Percentiles rank a stretch among this genome's conserved stretches.
phyloP scores from a whole-genome alignment of 257 asterid genomes.

The Capsicum chinense region DNA sequence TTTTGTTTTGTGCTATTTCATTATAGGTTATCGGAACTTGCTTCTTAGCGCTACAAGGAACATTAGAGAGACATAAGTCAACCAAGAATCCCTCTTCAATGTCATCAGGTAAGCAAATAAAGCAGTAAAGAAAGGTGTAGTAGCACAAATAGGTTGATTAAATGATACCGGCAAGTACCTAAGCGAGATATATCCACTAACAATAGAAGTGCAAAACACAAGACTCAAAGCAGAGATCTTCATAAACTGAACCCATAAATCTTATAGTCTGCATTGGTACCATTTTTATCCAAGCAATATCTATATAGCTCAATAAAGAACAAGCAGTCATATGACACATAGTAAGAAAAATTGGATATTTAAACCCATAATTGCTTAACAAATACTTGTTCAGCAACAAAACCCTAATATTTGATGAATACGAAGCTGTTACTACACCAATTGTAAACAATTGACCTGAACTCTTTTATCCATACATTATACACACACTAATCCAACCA shows the following conservation, averaged over 20 bases:
- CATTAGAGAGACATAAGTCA: conserved; percentile 46
- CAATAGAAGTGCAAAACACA: too few relatives aligned
- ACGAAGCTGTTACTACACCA: conserved; percentile 83
- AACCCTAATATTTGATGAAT: conserved; percentile 85
- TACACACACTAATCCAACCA: not conserved
- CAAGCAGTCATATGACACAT: too few relatives aligned
- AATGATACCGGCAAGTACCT: conserved; percentile 85
- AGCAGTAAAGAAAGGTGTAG: conserved; percentile 87
- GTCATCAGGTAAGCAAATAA: conserved; percentile 79
- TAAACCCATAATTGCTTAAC: conserved; percentile 85
- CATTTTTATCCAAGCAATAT: too few relatives aligned
- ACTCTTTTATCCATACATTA: conserved; percentile 45
- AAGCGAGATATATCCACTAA: conserved; percentile 37
- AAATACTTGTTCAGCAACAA: conserved; percentile 75
- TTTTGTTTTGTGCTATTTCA: too few relatives aligned
- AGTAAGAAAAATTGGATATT: conserved; percentile 69
- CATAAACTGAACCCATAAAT: too few relatives aligned
- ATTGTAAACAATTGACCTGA: conserved; percentile 67
- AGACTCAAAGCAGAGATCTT: too few relatives aligned
- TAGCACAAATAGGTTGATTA: conserved; percentile 89
- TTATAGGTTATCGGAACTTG: too few relatives aligned
- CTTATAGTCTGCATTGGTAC: too few relatives aligned
- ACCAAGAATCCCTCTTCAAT: conserved; percentile 74
- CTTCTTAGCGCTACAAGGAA: too few relatives aligned
- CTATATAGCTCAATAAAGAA: too few relatives aligned